Percentiles rank a stretch among this genome's conserved stretches.
Evolutionary conservation across 1,284 basidiomycete species (phyloP).

Genomic region (Exsudoporus floridanus): DNA sequence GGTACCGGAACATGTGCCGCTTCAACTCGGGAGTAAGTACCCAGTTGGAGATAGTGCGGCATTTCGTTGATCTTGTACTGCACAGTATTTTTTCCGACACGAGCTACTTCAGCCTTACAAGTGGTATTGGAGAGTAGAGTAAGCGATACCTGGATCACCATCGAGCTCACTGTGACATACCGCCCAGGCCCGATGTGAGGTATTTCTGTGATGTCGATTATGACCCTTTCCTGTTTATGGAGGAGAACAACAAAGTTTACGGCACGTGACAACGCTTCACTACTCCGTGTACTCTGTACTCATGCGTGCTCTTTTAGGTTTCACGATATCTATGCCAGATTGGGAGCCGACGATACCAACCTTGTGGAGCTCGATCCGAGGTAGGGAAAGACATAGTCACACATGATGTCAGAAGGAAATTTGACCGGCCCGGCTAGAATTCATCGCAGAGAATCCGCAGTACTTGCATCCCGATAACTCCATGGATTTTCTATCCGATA

Average conservation of each 20-base stretch:
- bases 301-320: slow-evolving; percentile 48
- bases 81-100: slow-evolving; percentile 77
- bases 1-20: slow-evolving; percentile 79
- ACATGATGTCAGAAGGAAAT: not conserved
- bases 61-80: slow-evolving; percentile 8
- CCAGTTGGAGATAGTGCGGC: not conserved
- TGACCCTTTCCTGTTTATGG: slow-evolving; percentile 82
- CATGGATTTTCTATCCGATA: slow-evolving; percentile 74
- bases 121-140: slow-evolving; percentile 84
- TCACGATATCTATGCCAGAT: slow-evolving; percentile 77
- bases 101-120: slow-evolving; percentile 68
- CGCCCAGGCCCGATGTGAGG: slow-evolving; percentile 62
- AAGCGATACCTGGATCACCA: slow-evolving; percentile 17
- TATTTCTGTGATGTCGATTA: slow-evolving; percentile 77
- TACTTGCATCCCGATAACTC: slow-evolving; percentile 70
- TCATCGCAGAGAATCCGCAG: slow-evolving; percentile 65
- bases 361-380: slow-evolving; percentile 70
- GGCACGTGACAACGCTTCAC: slow-evolving; percentile 38
- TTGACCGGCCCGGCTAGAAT: slow-evolving; percentile 46
- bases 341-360: slow-evolving; percentile 78
- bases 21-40: slow-evolving; percentile 77
- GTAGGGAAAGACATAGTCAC: slow-evolving; percentile 35
- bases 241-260: slow-evolving; percentile 72
- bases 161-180: slow-evolving; percentile 4
- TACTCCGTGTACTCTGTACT: not conserved